Evolutionary conservation across 2,329 filamentous ascomycete genomes (phyloP).

Genomic region (Xylariaceae sp.): DNA sequence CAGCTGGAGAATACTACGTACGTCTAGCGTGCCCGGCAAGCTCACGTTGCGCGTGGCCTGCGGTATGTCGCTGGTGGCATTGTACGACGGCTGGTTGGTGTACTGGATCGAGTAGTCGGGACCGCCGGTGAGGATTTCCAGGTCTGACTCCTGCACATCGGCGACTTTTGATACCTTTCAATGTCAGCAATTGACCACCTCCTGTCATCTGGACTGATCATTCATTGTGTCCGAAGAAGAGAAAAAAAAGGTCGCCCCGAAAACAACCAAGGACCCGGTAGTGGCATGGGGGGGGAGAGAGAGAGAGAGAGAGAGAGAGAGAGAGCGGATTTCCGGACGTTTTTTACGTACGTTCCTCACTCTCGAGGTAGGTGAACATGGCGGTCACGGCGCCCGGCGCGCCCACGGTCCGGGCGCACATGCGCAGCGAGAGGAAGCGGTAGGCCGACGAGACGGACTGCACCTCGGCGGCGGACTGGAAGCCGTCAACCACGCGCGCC

Average conservation of each 20-base stretch:
- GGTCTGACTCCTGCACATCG: conserved; percentile 29
- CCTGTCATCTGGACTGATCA: too few species aligned
- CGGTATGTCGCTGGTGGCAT: conserved; percentile 32
- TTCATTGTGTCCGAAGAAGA: too few species aligned
- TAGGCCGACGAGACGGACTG: conserved; percentile 29
- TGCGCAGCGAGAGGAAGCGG: conserved; percentile 36
- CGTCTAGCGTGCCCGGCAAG: conserved; percentile 24
- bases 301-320: too few species aligned
- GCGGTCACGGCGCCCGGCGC: conserved; percentile 40
- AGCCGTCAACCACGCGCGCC: conserved; percentile 30
- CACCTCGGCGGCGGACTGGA: conserved; percentile 43
- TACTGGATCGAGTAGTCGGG: conserved; percentile 32
- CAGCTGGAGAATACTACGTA: too few species aligned
- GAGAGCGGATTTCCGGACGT: too few species aligned
- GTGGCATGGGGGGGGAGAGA: too few species aligned
- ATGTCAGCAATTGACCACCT: too few species aligned
- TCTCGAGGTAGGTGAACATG: conserved; percentile 46
- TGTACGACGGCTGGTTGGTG: conserved; percentile 44
- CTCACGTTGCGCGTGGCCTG: conserved; percentile 32
- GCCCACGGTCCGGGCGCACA: conserved; percentile 42
- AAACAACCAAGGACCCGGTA: too few species aligned
- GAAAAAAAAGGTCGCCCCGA: too few species aligned
- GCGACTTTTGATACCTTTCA: conserved; percentile 10
- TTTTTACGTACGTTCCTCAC: too few species aligned
- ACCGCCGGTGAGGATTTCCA: conserved; percentile 34